Evolutionary conservation across 345 rosid species (phyloP), one percentile per base, ranked within the genome.

Genomic region (Aquilaria sinensis): DNA sequence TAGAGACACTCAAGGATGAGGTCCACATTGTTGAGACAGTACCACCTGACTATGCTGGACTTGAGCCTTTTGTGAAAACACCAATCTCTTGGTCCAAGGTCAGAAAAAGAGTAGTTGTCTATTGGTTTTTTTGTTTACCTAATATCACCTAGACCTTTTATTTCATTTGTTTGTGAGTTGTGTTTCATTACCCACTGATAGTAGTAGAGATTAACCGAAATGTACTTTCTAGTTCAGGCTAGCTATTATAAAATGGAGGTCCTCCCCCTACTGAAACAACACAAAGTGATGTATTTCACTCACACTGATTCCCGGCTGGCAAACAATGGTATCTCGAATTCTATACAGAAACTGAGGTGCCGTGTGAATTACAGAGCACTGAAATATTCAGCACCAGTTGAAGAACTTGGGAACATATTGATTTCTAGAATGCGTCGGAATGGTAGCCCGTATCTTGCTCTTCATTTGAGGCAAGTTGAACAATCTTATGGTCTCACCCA

Each of bases 51-150:
- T 78, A 79, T 73, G 77, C 86, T 31, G 83, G 77, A 53, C 70
- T 72, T 1, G 85, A 88, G 65, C 85, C 92, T 69, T 80, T 88
- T 67, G 72, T 60, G 31, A 94, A 94, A 75, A 94, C 96, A 65
- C 96, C 90, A 56, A 81, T 93, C 67, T 90, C 98, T 23, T 93
- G 98, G 98, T 93, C 98, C 15, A 90, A 88, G 97, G 97, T 87
- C 67, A 52, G 43, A 52, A 72, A 31, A 58, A 14, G 51, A 47
- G 54, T 41, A 12, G 15, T 16, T 57, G n/a, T 23, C 12, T 33
- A 16, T 23, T 16, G 57, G 6, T 23, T 3, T 54, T 12, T 54
- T 54, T n/a, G n/a, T 13, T 30, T 31, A 46, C 15, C 12, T 31
- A 0, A 41, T 33, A n/a, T 48, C 14, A 56, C 29, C 14, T 31